Base-by-base conservation (phyloP, 2,329 filamentous ascomycete species). In the Cladosporium sp. region DNA sequence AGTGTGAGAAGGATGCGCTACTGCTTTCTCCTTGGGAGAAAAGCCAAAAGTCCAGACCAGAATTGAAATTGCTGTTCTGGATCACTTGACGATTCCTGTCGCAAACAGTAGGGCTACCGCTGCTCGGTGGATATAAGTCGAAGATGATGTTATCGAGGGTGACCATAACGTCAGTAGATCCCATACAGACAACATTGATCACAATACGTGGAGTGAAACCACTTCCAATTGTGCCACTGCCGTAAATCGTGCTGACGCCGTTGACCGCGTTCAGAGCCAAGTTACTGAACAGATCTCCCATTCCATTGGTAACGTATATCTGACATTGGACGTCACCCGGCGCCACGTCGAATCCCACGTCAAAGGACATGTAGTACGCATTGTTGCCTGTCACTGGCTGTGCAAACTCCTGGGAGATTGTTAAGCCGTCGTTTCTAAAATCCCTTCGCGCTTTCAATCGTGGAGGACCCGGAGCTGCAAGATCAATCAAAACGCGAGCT, bases 21-120 rank as follows among this genome's bases (percentile, higher is more conserved):
- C 3, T 33, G 19, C 16, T 16, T 8, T 8, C 22, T 2, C 25
- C 25, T 25, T 48, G 45, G 1, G 45, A 40, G 4, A 25, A 30
- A 2, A 29, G 22, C 45, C 45, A 48, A 4, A 36, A 27, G 9
- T 35, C 13, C 11, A 40, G 33, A 4, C 7, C 27, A 18, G n/a
- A 39, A 18, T 48, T 36, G 36, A 48, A 48, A 25, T 32, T 27
- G 13, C 45, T 27, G 18, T 48, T 48, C 13, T 33, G 36, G 36
- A 48, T 11, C 1, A 48, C 27, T 6, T 35, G 32, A 7, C 32
- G 13, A n/a, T 16, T 35, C n/a, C 13, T n/a, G 32, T n/a, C 15
- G n/a, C 32, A 35, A 16, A 35, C 15, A 16, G 13, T 16, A n/a
- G n/a, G n/a, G 32, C 7, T 35, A 7, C 12, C 12, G 12, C 6